A percentile compares a stretch with the other conserved stretches of the same genome.
These are phyloP conservation scores for Barnettozyma vustinii DNA, from an alignment of 805 yeast genomes.

Conservation along the genomic window DNA sequence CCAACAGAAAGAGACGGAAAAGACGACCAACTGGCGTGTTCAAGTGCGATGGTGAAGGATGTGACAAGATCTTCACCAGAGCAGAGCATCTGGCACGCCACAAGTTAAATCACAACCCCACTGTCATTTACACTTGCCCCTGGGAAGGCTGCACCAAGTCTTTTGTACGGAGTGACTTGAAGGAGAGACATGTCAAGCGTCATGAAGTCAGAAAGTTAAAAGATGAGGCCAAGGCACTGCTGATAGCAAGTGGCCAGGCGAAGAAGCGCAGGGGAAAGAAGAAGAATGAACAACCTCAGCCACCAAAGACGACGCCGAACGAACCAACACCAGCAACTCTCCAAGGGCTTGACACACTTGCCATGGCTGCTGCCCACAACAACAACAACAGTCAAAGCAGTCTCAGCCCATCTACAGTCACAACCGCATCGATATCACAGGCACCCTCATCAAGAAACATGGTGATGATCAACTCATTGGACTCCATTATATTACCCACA, in stretches of 20 bases:
- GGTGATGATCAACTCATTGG: constrained; percentile 21
- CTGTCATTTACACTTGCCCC: constrained; percentile 47
- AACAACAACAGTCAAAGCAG: not conserved
- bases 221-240: constrained; percentile 22
- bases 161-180: constrained; percentile 57
- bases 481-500: constrained; percentile 25
- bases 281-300: constrained; percentile 1
- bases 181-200: constrained; percentile 40
- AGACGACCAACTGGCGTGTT: constrained; percentile 28
- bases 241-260: constrained; percentile 9
- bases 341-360: not conserved
- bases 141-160: constrained; percentile 49
- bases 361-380: not conserved
- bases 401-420: not conserved
- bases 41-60: constrained; percentile 41
- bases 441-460: constrained; percentile 8
- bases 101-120: constrained; percentile 54
- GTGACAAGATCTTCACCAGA: constrained; percentile 52
- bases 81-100: constrained; percentile 64
- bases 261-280: constrained; percentile 14
- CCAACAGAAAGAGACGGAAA: constrained; percentile 18
- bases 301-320: not conserved
- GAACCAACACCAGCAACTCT: not conserved
- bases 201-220: constrained; percentile 31
- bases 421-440: not conserved